These are phyloP conservation scores for Juglanconis oblonga DNA, from an alignment of 2,329 filamentous ascomycete species.

Conservation along the genomic window DNA sequence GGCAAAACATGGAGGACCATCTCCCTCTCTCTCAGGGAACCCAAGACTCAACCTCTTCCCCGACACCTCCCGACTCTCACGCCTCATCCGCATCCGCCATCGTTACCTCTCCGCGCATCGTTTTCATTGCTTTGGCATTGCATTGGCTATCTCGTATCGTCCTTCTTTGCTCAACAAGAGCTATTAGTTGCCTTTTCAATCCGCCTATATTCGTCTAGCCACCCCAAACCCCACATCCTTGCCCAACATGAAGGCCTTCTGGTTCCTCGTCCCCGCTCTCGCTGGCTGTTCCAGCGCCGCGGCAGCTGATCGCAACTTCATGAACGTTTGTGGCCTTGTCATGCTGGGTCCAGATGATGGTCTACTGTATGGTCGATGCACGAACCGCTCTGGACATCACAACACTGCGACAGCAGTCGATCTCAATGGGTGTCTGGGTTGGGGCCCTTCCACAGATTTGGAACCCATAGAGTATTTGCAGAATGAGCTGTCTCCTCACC, in stretches of 20 bases:
- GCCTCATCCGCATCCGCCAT: too few species aligned
- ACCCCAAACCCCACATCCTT: neutral
- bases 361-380: constrained; percentile 2
- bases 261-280: neutral
- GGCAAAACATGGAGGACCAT: too few species aligned
- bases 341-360: neutral
- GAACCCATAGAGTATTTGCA: neutral
- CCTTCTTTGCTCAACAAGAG: too few species aligned
- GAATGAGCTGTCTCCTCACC: neutral
- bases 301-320: neutral
- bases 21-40: too few species aligned
- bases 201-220: too few species aligned
- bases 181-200: too few species aligned
- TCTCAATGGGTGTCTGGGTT: constrained; percentile 10
- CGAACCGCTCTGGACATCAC: neutral
- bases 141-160: too few species aligned
- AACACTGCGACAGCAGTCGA: neutral
- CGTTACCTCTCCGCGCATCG: too few species aligned
- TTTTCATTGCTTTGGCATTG: too few species aligned
- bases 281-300: neutral
- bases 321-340: neutral
- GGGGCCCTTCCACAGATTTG: neutral
- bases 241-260: constrained; percentile 4
- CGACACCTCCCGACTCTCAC: too few species aligned
- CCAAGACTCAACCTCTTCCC: too few species aligned